These are phyloP conservation scores for Aspergillus novofumigatus DNA, from an alignment of 2,329 filamentous ascomycete genomes.

Conservation along the genomic window DNA sequence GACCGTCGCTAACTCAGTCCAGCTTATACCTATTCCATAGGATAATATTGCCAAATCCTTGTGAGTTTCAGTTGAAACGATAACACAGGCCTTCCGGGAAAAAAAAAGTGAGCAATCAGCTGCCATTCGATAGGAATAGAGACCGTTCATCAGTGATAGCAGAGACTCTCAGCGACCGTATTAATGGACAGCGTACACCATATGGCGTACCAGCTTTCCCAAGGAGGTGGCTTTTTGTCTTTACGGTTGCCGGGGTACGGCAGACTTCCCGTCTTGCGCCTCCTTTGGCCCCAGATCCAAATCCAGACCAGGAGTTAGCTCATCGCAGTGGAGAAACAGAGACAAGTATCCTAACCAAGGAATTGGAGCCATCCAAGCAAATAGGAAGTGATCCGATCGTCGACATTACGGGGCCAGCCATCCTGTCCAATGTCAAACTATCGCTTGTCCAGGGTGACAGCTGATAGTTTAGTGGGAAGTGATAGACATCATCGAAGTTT, in stretches of 20 bases:
- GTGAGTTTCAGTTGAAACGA: not conserved
- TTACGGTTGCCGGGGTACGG: constrained; percentile 6
- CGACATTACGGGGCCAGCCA: not conserved
- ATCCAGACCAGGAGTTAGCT: constrained; percentile 4
- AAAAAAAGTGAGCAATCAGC: not conserved
- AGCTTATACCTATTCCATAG: not conserved
- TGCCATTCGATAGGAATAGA: not conserved
- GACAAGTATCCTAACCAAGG: not conserved
- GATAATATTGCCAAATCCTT: not conserved
- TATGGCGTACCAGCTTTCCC: too few species aligned
- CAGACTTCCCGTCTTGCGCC: constrained; percentile 18
- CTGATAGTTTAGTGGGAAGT: too few species aligned
- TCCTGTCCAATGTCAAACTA: not conserved
- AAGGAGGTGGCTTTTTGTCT: not conserved
- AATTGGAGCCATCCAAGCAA: not conserved
- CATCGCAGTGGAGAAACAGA: constrained; percentile 6
- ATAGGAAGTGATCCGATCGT: not conserved
- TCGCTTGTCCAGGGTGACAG: not conserved
- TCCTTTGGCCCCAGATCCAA: constrained; percentile 15
- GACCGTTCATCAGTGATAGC: not conserved
- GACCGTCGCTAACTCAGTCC: not conserved
- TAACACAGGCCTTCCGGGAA: not conserved
- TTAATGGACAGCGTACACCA: too few species aligned
- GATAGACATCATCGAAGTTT: too few species aligned
- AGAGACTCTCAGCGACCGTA: too few species aligned